A percentile compares a stretch with the other conserved stretches of the same genome.
These are phyloP conservation scores for Penicillium crystallinum DNA, from an alignment of 495 filamentous ascomycete genomes.

Conservation along the genomic window DNA sequence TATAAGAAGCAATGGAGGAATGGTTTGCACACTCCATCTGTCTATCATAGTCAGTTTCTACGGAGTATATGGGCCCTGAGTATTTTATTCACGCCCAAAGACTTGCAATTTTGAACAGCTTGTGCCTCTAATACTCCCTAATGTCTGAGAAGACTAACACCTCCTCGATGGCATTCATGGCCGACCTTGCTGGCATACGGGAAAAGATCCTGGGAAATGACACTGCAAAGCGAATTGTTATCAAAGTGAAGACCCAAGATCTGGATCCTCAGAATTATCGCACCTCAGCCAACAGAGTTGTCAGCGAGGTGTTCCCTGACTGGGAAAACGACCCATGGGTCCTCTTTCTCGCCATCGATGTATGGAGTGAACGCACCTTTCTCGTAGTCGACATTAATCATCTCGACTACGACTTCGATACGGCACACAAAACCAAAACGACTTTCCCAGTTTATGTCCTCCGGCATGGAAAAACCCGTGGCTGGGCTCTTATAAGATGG, in stretches of 20 bases:
- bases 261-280: constrained; percentile 8
- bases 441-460: constrained; percentile 11
- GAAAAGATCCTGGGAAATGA: constrained; percentile 2
- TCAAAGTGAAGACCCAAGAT: constrained; percentile 5
- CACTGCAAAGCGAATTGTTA: constrained; percentile 8
- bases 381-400: constrained; percentile 11
- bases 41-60: too few species aligned
- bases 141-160: too few species aligned
- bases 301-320: constrained; percentile 6
- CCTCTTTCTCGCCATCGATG: constrained; percentile 7
- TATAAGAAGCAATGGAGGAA: too few species aligned
- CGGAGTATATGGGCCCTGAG: too few species aligned
- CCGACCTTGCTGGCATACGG: background rate
- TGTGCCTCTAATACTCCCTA: too few species aligned
- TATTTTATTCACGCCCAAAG: too few species aligned
- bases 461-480: background rate
- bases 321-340: constrained; percentile 8
- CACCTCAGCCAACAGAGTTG: constrained; percentile 2
- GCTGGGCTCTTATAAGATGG: constrained; percentile 9
- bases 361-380: constrained; percentile 7
- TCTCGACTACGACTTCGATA: constrained; percentile 8
- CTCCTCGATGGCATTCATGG: background rate
- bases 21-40: too few species aligned
- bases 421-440: constrained; percentile 6
- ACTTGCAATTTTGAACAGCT: too few species aligned